Evolutionary conservation across 2,329 filamentous ascomycete species (phyloP), one percentile per base, ranked within the genome.

Genomic region (Exutisphaerella laricina): DNA sequence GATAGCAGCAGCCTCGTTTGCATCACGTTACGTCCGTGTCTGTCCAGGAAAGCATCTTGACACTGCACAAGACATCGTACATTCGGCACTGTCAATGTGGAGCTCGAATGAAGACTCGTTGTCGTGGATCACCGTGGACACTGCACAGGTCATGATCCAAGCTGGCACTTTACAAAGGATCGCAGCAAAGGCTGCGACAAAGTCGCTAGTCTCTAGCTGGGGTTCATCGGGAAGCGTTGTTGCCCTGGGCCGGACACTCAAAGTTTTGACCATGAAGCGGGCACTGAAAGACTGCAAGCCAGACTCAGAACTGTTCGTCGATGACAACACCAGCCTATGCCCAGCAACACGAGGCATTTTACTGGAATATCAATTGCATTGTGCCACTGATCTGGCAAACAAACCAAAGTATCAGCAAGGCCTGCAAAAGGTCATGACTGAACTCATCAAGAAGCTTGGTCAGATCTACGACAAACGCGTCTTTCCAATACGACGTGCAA

Each of bases 131-230:
- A 70, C 84, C 5, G 68, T 73, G 37, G 72, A 75, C 12, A 76
- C 86, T n/a, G 75, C 82, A 43, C 72, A 75, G 12, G 74, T 73
- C 40, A 70, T 84, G 54, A 69, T 85, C 4, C 73, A 77, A 18
- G 72, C 77, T 28, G 79, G 78, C 2, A 68, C 74, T 1, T 63
- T 85, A 18, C 60, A 68, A n/a, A 60, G 65, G 1, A 70, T 85
- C n/a, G 73, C 74, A 0, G 54, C 66, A 4, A 62, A 65, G 2
- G 67, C 83, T 4, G 61, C 69, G 1, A 71, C 62, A 1, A 66
- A 70, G 34, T 70, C 82, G 0, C 67, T 55, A 9, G 20, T 36
- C 3, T 30, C 41, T 25, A 51, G 50, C 12, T 62, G 56, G 55
- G 37, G 46, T 17, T 36, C 39, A 10, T 55, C 53, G n/a, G 33